These are phyloP conservation scores for Sporobolomyces phaffii DNA, from an alignment of 768 basidiomycete species.

Conservation along the genomic window DNA sequence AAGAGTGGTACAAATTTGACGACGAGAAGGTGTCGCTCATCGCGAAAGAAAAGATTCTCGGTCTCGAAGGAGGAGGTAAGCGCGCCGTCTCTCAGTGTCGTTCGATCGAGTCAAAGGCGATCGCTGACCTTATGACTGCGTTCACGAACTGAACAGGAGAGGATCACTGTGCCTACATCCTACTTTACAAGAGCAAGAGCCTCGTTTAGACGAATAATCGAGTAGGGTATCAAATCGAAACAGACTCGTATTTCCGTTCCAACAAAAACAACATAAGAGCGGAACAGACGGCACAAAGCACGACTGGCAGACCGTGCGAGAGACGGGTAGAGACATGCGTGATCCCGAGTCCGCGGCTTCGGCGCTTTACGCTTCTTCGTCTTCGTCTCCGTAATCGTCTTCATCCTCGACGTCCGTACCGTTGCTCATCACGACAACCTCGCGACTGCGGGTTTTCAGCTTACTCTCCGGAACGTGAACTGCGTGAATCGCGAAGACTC, in stretches of 20 bases:
- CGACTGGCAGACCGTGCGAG: too few relatives aligned
- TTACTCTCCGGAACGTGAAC: neutral
- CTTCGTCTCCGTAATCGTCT: too few relatives aligned
- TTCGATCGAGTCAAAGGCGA: too few relatives aligned
- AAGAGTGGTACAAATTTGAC: slow-evolving; percentile 83
- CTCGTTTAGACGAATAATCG: slow-evolving; percentile 23
- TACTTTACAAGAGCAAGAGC: slow-evolving; percentile 61
- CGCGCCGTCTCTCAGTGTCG: neutral
- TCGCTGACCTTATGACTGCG: too few relatives aligned
- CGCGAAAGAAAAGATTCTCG: slow-evolving; percentile 71
- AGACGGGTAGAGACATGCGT: too few relatives aligned
- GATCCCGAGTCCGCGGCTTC: too few relatives aligned
- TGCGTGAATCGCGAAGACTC: too few relatives aligned
- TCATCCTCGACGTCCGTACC: neutral
- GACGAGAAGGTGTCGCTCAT: slow-evolving; percentile 86
- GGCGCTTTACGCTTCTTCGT: too few relatives aligned
- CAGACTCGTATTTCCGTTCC: neutral
- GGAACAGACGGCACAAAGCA: too few relatives aligned
- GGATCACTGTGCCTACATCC: slow-evolving; percentile 80
- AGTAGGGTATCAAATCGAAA: too few relatives aligned
- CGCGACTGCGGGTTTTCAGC: neutral
- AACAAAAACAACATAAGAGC: neutral
- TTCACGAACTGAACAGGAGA: slow-evolving; percentile 48
- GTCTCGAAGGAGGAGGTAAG: slow-evolving; percentile 76
- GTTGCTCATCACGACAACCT: neutral